Evolutionary conservation across 495 filamentous ascomycete species (phyloP), one percentile per base, ranked within the genome.

Genomic region (Parathielavia appendiculata): DNA sequence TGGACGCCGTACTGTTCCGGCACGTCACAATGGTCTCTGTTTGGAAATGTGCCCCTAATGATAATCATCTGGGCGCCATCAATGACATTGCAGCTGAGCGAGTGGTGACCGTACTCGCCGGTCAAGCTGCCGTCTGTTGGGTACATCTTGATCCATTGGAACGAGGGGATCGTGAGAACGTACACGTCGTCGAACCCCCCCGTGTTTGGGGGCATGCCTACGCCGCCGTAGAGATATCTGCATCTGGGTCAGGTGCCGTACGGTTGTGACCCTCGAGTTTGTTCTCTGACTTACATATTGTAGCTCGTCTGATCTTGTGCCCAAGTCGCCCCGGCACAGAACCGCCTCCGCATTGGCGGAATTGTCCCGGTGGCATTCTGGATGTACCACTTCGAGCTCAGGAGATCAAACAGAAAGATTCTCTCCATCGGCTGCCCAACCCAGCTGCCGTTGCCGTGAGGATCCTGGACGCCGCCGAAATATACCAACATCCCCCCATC

Each of bases 1-100:
- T 77, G 81, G 12, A 77, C 74, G 81, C 87, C 90, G 50, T 77
- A 66, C 8, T 86, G 72, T 14, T 74, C 75, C 3, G 79, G 80
- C 14, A 78, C 71, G 69, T 88, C 81, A 70, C 88, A 90, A 30
- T 81, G 73, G 61, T 89, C 86, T 57, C 83, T 75, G 72, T 41
- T 83, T 66, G 26, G 83, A 79, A 56, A 87, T 74, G 67, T 86
- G 0, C 87, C 87, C n/a, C 88, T 86, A 23, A 89, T 79, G 13
- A 89, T 78, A 9, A 91, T 70, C 76, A 90, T 85, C 65, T 90
- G 86, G 22, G 63, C 59, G 22, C 66, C 54, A 22, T 73, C 66
- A 38, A 83, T 69, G 12, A 82, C 73, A 59, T 81, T 80, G 63
- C 78, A 82, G 16, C 66, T 75, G n/a, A 80, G 66, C 2, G 69